phyloP scores from a whole-genome alignment of 441 rosid genomes.

The Populus trichocarpa region DNA sequence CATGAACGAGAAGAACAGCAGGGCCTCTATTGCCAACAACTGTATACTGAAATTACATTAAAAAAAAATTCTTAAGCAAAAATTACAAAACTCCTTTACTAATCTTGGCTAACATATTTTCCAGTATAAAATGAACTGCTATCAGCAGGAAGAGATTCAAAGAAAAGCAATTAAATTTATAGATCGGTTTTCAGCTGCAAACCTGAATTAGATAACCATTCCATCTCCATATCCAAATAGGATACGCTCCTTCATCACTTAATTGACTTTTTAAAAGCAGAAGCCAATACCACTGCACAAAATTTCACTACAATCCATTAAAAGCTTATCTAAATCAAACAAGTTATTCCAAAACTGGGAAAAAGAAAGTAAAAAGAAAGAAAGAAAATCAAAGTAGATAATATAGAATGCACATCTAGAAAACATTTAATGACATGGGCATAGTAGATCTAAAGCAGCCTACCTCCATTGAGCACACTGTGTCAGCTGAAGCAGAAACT shows the following conservation, averaged over 20 bases:
- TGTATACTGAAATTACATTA: slow-evolving; percentile 54
- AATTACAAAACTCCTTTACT: too few species aligned
- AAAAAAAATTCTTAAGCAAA: slow-evolving; percentile 5
- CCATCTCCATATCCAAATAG: slow-evolving; percentile 80
- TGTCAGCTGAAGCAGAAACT: slow-evolving; percentile 62
- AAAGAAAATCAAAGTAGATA: not conserved
- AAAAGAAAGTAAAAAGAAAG: not conserved
- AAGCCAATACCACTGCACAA: slow-evolving; percentile 81
- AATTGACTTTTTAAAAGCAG: slow-evolving; percentile 52
- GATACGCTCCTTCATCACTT: slow-evolving; percentile 24
- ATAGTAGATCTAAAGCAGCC: not conserved
- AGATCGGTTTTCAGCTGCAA: slow-evolving; percentile 9
- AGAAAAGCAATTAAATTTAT: slow-evolving; percentile 5
- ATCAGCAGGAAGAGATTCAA: not conserved
- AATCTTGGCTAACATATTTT: not conserved
- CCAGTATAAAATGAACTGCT: slow-evolving; percentile 2
- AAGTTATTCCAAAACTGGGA: not conserved
- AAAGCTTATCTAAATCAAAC: slow-evolving; percentile 12
- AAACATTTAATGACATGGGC: not conserved
- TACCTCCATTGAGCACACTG: slow-evolving; percentile 90
- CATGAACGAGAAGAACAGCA: slow-evolving; percentile 80
- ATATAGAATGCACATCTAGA: not conserved
- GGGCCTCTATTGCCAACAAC: slow-evolving; percentile 67
- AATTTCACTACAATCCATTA: slow-evolving; percentile 23
- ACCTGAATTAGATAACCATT: slow-evolving; percentile 87